Evolutionary conservation across 352 stramenopile genomes (phyloP).

Genomic region (Blastocystis sp.): DNA sequence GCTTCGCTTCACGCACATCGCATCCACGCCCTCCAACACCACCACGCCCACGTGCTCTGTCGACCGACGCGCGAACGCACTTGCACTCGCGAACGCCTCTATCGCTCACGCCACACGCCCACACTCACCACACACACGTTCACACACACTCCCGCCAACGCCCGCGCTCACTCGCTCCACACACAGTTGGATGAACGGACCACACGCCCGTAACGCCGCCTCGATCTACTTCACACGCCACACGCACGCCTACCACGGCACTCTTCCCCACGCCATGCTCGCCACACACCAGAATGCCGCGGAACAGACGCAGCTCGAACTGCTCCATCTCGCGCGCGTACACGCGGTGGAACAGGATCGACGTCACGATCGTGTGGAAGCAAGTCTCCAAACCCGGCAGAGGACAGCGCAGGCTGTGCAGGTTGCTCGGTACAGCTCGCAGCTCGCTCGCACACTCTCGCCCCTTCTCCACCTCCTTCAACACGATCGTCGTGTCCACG

Average conservation of each 20-base stretch:
- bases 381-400: conserved; percentile 29
- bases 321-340: neutral
- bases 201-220: neutral
- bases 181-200: conserved; percentile 19
- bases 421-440: neutral
- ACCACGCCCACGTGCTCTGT: conserved; percentile 83
- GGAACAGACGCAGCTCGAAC: neutral
- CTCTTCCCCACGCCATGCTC: conserved; percentile 50
- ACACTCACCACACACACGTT: neutral
- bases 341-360: conserved; percentile 44
- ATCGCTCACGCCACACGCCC: neutral
- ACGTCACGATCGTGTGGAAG: conserved; percentile 40
- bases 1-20: conserved; percentile 86
- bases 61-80: conserved; percentile 74
- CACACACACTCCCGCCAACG: no score
- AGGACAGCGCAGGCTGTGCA: conserved; percentile 26
- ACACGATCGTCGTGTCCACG: conserved; percentile 18
- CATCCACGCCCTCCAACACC: conserved; percentile 93
- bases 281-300: conserved; percentile 38
- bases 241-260: neutral
- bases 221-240: conserved; percentile 18
- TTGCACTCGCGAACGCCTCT: conserved; percentile 4
- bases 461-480: neutral
- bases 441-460: neutral
- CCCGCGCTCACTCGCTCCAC: neutral